Percentiles rank a stretch among this genome's conserved stretches.
Evolutionary conservation across 306 rosid genomes (phyloP).

Genomic region (Trifolium fragiferum): DNA sequence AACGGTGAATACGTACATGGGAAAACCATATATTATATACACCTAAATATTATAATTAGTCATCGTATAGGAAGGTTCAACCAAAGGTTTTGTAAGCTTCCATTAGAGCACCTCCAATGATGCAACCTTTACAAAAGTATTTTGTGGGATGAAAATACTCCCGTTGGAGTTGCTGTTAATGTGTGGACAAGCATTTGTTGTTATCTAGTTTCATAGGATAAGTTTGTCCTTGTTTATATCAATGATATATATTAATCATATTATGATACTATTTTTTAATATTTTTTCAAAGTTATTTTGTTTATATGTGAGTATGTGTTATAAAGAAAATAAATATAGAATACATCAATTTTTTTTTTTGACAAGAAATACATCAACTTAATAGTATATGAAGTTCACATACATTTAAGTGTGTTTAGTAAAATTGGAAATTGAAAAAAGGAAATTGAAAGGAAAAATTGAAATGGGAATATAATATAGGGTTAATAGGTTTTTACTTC

Average conservation of each 20-base stretch:
- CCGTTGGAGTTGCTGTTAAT: too few relatives aligned
- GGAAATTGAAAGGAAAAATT: background rate
- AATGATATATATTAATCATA: slow-evolving; percentile 37
- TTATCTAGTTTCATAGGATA: slow-evolving; percentile 48
- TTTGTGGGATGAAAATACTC: too few relatives aligned
- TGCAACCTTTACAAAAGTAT: too few relatives aligned
- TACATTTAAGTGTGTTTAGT: background rate
- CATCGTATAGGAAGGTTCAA: slow-evolving; percentile 51
- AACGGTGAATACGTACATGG: slow-evolving; percentile 57
- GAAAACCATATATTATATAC: slow-evolving; percentile 45
- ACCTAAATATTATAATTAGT: slow-evolving; percentile 40
- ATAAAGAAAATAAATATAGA: too few relatives aligned
- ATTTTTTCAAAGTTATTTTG: background rate
- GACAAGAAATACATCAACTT: background rate
- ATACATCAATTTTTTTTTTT: too few relatives aligned
- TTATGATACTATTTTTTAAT: slow-evolving; percentile 31
- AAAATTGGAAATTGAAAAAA: background rate
- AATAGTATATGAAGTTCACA: background rate
- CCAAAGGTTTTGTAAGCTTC: slow-evolving; percentile 52
- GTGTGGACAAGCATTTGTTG: slow-evolving; percentile 43
- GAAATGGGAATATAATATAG: too few relatives aligned
- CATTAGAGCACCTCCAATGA: too few relatives aligned
- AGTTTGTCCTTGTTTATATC: slow-evolving; percentile 45
- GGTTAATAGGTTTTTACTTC: too few relatives aligned
- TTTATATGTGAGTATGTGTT: background rate